Percentiles rank a stretch among this genome's conserved stretches.
Evolutionary conservation across 1,284 basidiomycete genomes (phyloP).

Genomic region (Leucoagaricus sp.): DNA sequence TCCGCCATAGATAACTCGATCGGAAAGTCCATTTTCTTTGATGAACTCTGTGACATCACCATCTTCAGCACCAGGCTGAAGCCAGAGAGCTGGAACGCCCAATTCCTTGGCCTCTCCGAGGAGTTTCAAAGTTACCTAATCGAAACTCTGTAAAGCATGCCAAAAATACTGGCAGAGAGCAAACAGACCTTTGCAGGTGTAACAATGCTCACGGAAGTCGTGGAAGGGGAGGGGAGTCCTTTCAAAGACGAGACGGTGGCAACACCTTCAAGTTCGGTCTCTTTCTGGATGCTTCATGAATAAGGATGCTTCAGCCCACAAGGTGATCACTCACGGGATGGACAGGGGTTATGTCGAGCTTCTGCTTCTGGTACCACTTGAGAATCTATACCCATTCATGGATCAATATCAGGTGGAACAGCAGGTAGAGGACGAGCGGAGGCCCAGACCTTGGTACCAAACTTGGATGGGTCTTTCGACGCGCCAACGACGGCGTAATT

Average conservation of each 20-base stretch:
- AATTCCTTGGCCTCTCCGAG: constrained; percentile 66
- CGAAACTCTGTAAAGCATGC: background rate
- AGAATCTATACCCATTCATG: constrained; percentile 48
- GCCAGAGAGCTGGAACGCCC: constrained; percentile 72
- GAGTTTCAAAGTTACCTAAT: constrained; percentile 65
- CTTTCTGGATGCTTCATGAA: constrained; percentile 45
- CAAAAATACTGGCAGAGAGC: background rate
- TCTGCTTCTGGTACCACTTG: constrained; percentile 72
- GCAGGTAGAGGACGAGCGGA: background rate
- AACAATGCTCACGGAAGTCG: constrained; percentile 80
- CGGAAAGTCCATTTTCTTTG: constrained; percentile 52
- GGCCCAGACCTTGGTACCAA: constrained; percentile 63
- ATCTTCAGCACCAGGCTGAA: constrained; percentile 85
- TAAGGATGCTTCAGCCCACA: background rate
- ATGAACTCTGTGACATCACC: constrained; percentile 44
- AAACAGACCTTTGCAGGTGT: constrained; percentile 63
- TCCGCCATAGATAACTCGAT: constrained; percentile 72
- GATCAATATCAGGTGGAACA: background rate
- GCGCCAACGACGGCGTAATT: constrained; percentile 78
- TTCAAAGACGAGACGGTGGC: constrained; percentile 52
- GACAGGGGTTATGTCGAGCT: constrained; percentile 66
- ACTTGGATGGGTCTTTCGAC: constrained; percentile 75
- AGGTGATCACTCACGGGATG: constrained; percentile 51
- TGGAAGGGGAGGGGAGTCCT: constrained; percentile 60
- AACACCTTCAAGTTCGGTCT: constrained; percentile 64